Evolutionary conservation across 495 filamentous ascomycete species (phyloP).

Genomic region (Lasiosphaeria ovina): DNA sequence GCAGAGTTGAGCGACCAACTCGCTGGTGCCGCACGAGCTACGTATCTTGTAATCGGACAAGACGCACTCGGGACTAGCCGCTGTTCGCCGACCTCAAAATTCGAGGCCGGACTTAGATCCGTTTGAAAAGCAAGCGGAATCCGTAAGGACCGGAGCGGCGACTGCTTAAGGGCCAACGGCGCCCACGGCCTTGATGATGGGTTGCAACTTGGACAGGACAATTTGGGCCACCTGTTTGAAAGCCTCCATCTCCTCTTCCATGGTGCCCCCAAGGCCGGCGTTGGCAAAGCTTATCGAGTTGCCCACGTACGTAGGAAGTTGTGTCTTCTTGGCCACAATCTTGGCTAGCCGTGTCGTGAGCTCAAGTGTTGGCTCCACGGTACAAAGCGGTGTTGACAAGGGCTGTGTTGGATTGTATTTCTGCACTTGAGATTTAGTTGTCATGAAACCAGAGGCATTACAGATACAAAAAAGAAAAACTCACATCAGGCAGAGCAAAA

Average conservation of each 20-base stretch:
- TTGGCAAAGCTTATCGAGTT: constrained; percentile 69
- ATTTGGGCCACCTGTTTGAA: constrained; percentile 69
- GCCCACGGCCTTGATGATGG: constrained; percentile 11
- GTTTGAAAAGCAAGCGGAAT: not conserved
- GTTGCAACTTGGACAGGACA: constrained; percentile 57
- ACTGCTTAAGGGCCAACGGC: constrained; percentile 13
- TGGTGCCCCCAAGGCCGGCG: constrained; percentile 65
- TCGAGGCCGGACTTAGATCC: no score
- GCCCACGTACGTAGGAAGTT: constrained; percentile 77
- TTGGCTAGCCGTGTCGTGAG: constrained; percentile 84
- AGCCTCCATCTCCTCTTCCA: constrained; percentile 95
- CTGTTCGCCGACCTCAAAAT: no score
- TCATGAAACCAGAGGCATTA: not conserved
- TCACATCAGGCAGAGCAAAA: constrained; percentile 86
- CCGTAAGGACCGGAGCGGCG: not conserved
- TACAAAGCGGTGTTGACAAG: constrained; percentile 77
- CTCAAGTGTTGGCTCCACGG: constrained; percentile 70
- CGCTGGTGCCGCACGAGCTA: no score
- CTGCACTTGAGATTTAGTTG: constrained; percentile 32
- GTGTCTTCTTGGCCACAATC: constrained; percentile 68
- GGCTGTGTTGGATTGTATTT: constrained; percentile 57
- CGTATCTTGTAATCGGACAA: no score
- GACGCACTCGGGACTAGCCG: no score
- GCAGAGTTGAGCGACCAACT: no score
- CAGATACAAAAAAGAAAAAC: constrained; percentile 21